Evolutionary conservation across 2,329 filamentous ascomycete genomes (phyloP).

Genomic region (Xylaria hypoxylon): DNA sequence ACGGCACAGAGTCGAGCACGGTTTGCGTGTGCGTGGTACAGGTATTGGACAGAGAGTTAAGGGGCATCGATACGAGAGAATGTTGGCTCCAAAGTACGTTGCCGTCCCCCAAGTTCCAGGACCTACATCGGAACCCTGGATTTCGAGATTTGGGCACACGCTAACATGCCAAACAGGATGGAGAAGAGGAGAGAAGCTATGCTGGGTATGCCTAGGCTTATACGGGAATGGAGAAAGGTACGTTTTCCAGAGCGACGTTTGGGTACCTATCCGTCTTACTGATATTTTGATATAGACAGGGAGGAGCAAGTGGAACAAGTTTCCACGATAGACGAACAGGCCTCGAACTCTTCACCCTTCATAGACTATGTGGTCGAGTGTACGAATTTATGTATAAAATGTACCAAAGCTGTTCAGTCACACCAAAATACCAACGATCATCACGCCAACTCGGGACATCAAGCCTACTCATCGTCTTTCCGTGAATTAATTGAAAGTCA

Average conservation of each 20-base stretch:
- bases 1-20: conserved; percentile 79
- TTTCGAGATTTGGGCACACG: conserved; percentile 25
- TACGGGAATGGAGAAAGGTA: conserved; percentile 94
- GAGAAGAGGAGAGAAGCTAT: conserved; percentile 92
- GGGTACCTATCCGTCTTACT: conserved; percentile 45
- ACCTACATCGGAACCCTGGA: background rate
- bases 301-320: conserved; percentile 67
- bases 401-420: conserved; percentile 27
- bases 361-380: conserved; percentile 40
- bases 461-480: background rate
- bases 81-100: conserved; percentile 77
- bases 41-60: conserved; percentile 94
- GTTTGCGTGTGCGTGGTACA: conserved; percentile 88
- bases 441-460: conserved; percentile 1
- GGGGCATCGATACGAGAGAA: conserved; percentile 93
- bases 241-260: conserved; percentile 48
- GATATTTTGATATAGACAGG: conserved; percentile 60
- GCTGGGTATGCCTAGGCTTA: conserved; percentile 92
- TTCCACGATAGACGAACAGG: conserved; percentile 61
- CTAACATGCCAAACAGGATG: conserved; percentile 67
- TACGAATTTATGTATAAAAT: conserved; percentile 49
- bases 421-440: conserved; percentile 23
- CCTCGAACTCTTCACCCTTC: conserved; percentile 31
- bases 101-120: background rate
- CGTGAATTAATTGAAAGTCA: conserved; percentile 14